Conservation (phyloP, 148 eudicot species). For the Rhododendron molle region DNA sequence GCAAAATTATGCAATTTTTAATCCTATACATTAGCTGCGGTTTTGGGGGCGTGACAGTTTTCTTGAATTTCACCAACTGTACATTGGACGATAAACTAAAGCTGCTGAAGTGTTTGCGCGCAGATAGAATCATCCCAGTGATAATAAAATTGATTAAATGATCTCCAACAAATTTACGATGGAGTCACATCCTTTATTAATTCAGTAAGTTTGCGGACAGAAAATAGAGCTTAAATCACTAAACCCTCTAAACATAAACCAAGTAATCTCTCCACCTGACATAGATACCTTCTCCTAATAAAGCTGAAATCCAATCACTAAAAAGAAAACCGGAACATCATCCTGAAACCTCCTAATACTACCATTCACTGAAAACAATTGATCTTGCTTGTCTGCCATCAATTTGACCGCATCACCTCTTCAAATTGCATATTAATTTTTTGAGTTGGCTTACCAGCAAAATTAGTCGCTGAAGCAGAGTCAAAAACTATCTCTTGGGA, state of each 20-base stretch:
- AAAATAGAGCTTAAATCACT: neutral
- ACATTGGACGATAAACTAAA: neutral
- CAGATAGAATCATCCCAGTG: neutral
- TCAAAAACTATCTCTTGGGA: constrained; percentile 33
- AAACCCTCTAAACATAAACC: neutral
- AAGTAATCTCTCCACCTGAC: neutral
- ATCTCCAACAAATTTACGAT: neutral
- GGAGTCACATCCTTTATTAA: neutral
- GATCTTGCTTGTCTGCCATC: neutral
- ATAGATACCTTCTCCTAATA: neutral
- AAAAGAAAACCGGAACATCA: neutral
- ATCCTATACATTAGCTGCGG: neutral
- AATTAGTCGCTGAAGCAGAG: neutral
- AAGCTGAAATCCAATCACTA: neutral
- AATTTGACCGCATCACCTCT: neutral
- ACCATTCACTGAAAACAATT: neutral
- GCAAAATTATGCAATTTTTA: neutral
- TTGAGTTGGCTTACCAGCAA: neutral
- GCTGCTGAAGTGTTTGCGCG: neutral
- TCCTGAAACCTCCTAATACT: neutral
- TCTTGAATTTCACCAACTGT: neutral
- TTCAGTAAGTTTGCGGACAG: neutral
- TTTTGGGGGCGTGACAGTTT: neutral
- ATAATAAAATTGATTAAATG: neutral
- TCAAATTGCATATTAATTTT: neutral